Base-by-base conservation (phyloP, 2,329 filamentous ascomycete genomes). In the Zasmidium citrigriseum region DNA sequence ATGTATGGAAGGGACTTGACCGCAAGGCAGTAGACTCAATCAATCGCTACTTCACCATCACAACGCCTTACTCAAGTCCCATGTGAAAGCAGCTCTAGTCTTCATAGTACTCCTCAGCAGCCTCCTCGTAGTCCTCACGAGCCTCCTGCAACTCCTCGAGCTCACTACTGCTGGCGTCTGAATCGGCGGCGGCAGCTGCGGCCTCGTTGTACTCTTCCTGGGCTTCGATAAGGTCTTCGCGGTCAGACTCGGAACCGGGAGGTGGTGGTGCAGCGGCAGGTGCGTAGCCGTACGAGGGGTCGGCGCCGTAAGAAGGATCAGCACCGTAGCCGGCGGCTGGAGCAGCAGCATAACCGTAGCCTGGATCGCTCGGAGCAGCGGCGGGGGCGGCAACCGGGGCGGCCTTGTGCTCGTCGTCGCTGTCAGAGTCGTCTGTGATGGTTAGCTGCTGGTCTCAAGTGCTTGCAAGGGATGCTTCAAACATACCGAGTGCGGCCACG, bases 401-500 rank as follows among this genome's bases (percentile, higher is more conserved):
- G n/a, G 54, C 58, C 20, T 54, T 51, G 34, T 62, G 47, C 34
- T 41, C 34, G 14, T 41, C 34, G 34, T 41, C 34, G 34, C 16
- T n/a, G 34, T n/a, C 16, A n/a, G 50, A 55, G 54, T 62, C 58
- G 27, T 57, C 57, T 58, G 29, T 12, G 18, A 38, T 18, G n/a
- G 56, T 29, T 12, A 55, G 47, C 20, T 27, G 2, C 25, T 38
- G n/a, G 18, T 41, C 34, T 41, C 18, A 10, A n/a, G 4, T 16
- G 4, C 7, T 41, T 41, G 7, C 4, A 16, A 16, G 4, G 5
- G 14, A n/a, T 41, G 4, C 5, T 4, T 41, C 12, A 11, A 4
- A 9, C 34, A 16, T n/a, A 44, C 21, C 81, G 57, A 87, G 71
- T 34, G 85, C 68, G 3, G 83, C 86, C 48, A 85, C 85, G 11